These are phyloP conservation scores for Phytophthora kernoviae DNA, from an alignment of 352 stramenopile species.

Conservation along the genomic window DNA sequence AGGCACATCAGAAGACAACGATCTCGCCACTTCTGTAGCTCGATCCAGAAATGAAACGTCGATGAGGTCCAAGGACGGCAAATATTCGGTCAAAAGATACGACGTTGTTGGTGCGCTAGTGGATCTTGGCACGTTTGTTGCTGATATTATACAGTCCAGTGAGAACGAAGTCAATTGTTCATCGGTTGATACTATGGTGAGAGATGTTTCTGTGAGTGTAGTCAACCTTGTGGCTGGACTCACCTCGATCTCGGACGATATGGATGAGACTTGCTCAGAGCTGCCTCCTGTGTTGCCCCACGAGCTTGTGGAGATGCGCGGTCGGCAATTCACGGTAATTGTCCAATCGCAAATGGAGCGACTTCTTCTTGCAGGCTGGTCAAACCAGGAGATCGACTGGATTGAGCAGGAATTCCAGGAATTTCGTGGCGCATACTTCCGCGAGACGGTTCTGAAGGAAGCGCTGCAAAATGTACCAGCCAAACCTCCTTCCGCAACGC, in stretches of 20 bases:
- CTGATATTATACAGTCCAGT: constrained; percentile 16
- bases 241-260: constrained; percentile 15
- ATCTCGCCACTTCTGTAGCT: constrained; percentile 11
- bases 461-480: constrained; percentile 12
- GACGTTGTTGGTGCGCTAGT: constrained; percentile 15
- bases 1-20: constrained; percentile 7
- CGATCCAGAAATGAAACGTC: constrained; percentile 3
- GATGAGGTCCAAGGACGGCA: constrained; percentile 24
- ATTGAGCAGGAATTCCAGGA: constrained; percentile 42
- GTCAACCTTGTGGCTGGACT: constrained; percentile 32
- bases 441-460: constrained; percentile 20
- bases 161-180: constrained; percentile 6
- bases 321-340: constrained; percentile 20
- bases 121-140: constrained; percentile 27
- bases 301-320: constrained; percentile 30
- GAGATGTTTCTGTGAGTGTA: constrained; percentile 23
- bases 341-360: constrained; percentile 26
- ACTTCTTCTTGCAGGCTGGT: constrained; percentile 26
- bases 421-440: constrained; percentile 20
- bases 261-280: neutral
- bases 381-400: constrained; percentile 34
- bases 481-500: constrained; percentile 21
- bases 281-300: constrained; percentile 30
- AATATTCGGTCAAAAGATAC: constrained; percentile 16
- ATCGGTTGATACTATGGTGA: constrained; percentile 12